Evolutionary conservation across 2,329 filamentous ascomycete genomes (phyloP).

Genomic region (Fusarium mundagurra): DNA sequence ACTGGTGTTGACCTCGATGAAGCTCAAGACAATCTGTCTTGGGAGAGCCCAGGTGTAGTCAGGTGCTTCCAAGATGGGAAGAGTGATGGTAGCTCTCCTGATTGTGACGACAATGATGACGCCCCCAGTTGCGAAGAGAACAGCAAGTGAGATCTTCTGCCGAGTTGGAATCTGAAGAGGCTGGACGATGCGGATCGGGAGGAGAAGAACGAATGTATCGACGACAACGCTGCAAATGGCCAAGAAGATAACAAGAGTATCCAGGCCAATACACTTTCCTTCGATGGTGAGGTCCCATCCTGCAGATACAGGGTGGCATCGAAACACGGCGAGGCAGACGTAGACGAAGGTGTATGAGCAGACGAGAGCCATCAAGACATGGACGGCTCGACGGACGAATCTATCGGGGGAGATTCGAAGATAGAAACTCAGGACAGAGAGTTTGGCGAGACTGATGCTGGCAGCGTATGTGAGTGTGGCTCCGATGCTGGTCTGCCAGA

Average conservation of each 20-base stretch:
- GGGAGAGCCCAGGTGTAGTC: slow-evolving; percentile 45
- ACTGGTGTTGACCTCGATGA: slow-evolving; percentile 60
- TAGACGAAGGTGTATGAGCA: slow-evolving; percentile 53
- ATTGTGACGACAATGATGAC: slow-evolving; percentile 45
- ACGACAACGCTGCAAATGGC: slow-evolving; percentile 55
- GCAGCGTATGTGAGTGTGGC: slow-evolving; percentile 55
- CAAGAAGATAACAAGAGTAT: slow-evolving; percentile 42
- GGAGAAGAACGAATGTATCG: slow-evolving; percentile 56
- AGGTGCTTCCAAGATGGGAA: slow-evolving; percentile 29
- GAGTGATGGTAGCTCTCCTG: slow-evolving; percentile 41
- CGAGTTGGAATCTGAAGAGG: slow-evolving; percentile 57
- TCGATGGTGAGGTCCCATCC: slow-evolving; percentile 52
- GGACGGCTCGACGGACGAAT: slow-evolving; percentile 35
- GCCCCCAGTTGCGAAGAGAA: slow-evolving; percentile 53
- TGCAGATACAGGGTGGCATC: slow-evolving; percentile 54
- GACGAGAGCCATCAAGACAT: slow-evolving; percentile 48
- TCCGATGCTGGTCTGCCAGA: slow-evolving; percentile 47
- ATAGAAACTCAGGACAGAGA: slow-evolving; percentile 58
- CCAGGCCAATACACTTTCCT: slow-evolving; percentile 53
- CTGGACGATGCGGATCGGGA: slow-evolving; percentile 56
- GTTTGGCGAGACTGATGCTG: slow-evolving; percentile 53
- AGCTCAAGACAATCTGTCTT: slow-evolving; percentile 52
- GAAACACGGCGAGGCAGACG: slow-evolving; percentile 51
- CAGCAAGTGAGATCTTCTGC: slow-evolving; percentile 61
- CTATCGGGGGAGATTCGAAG: slow-evolving; percentile 51